A percentile compares a stretch with the other conserved stretches of the same genome.
These are phyloP conservation scores for Tuber indicum DNA, from an alignment of 495 filamentous ascomycete species.

Conservation along the genomic window DNA sequence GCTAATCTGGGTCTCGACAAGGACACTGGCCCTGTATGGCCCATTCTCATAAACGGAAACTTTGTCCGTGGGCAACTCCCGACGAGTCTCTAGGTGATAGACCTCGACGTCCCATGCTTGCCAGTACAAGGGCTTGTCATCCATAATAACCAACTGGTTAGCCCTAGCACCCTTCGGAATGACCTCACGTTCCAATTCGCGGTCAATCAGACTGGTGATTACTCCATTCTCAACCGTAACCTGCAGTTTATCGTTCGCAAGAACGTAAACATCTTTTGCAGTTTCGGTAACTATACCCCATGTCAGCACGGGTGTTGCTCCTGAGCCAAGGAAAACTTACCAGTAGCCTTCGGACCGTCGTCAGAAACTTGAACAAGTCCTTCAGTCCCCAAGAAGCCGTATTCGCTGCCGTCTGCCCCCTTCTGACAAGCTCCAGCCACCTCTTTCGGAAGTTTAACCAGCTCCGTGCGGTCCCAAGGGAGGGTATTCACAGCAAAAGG, in stretches of 20 bases:
- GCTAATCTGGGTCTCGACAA: conserved; percentile 77
- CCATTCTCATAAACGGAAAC: conserved; percentile 67
- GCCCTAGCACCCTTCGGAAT: conserved; percentile 73
- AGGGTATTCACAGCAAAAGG: conserved; percentile 68
- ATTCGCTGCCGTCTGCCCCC: conserved; percentile 31
- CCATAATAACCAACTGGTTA: conserved; percentile 89
- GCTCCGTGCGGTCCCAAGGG: conserved; percentile 69
- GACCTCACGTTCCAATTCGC: conserved; percentile 62
- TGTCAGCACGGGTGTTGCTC: conserved; percentile 7
- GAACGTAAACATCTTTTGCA: conserved; percentile 63
- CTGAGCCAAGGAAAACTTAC: conserved; percentile 8
- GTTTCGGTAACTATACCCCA: conserved; percentile 52
- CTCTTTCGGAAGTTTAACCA: conserved; percentile 55
- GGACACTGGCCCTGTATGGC: conserved; percentile 67
- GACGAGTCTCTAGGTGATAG: conserved; percentile 81
- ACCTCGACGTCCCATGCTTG: conserved; percentile 99
- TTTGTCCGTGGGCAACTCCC: conserved; percentile 59
- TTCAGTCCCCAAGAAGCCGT: conserved; percentile 48
- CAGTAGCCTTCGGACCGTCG: conserved; percentile 27
- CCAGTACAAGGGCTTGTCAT: conserved; percentile 98
- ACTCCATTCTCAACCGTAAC: conserved; percentile 64
- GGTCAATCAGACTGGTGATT: conserved; percentile 78
- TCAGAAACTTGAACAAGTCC: conserved; percentile 30
- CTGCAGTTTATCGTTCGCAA: conserved; percentile 67
- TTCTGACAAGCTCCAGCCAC: conserved; percentile 26